Evolutionary conservation across 106 monocot species (phyloP).

Genomic region (Dioscorea alata): DNA sequence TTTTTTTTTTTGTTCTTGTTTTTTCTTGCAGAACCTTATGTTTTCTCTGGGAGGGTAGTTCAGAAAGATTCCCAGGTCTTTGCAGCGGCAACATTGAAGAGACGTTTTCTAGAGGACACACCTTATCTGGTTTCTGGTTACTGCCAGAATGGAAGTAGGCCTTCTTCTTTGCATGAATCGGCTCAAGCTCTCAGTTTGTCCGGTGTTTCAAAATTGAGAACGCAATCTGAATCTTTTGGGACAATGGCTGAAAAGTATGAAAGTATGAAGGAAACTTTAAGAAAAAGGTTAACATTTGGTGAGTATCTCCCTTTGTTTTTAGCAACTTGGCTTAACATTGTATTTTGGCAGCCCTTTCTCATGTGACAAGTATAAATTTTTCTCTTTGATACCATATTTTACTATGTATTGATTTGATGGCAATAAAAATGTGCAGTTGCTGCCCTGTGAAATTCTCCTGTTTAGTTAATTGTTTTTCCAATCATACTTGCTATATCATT

Average conservation of each 20-base stretch:
- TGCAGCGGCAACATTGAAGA: conserved; percentile 73
- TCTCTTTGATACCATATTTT: too few species aligned
- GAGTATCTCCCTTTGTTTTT: conserved; percentile 12
- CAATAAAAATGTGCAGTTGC: too few species aligned
- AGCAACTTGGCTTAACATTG: too few species aligned
- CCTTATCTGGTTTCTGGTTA: conserved; percentile 75
- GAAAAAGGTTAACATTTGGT: conserved; percentile 90
- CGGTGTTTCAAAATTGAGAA: conserved; percentile 18
- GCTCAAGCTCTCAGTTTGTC: conserved; percentile 3
- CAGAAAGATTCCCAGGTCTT: conserved; percentile 82
- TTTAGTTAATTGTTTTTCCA: too few species aligned
- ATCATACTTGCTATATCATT: too few species aligned
- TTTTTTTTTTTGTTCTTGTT: too few species aligned
- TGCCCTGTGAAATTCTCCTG: too few species aligned
- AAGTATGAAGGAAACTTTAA: conserved; percentile 73
- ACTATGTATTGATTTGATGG: too few species aligned
- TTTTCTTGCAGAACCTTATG: conserved; percentile 71
- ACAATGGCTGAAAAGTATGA: conserved; percentile 78
- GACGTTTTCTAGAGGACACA: conserved; percentile 75
- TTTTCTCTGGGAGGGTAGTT: conserved; percentile 67
- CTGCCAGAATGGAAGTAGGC: conserved; percentile 35
- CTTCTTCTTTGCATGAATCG: conserved; percentile 20
- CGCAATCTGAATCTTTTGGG: conserved; percentile 13
- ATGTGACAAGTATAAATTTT: too few species aligned
- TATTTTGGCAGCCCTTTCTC: too few species aligned